phyloP scores from a whole-genome alignment of 164 flowering plant species.

The Chimonanthus praecox region DNA sequence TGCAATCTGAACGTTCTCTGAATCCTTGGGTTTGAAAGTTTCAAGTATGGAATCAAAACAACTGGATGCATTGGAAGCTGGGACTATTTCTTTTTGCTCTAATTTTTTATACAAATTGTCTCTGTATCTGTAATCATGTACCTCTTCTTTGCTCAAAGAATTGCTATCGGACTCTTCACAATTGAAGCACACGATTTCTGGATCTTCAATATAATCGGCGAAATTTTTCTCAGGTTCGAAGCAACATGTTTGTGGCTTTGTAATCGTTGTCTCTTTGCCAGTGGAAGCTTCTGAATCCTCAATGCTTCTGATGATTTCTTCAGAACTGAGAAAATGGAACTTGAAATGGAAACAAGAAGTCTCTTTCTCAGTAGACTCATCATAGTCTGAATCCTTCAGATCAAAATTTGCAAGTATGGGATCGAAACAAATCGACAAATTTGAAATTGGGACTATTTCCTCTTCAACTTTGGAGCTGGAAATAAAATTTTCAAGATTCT shows the following conservation, averaged over 20 bases:
- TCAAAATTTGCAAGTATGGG: conserved; percentile 6
- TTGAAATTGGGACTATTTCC: background rate
- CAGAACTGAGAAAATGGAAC: conserved; percentile 45
- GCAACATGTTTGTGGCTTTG: conserved; percentile 23
- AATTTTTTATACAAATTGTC: conserved; percentile 14
- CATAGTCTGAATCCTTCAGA: conserved; percentile 13
- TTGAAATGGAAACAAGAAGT: conserved; percentile 37
- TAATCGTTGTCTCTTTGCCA: background rate
- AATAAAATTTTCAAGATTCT: too few species aligned
- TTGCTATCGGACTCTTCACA: conserved; percentile 22
- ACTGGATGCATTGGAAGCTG: background rate
- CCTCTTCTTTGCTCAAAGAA: conserved; percentile 10
- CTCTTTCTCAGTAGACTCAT: conserved; percentile 28
- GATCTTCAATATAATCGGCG: conserved; percentile 31
- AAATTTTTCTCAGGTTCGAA: conserved; percentile 24
- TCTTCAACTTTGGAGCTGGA: background rate
- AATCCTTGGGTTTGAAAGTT: conserved; percentile 1
- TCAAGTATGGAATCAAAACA: conserved; percentile 6
- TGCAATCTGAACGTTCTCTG: conserved; percentile 18
- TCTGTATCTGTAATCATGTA: background rate
- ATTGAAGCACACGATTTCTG: conserved; percentile 22
- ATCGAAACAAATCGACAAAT: background rate
- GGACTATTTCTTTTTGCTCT: conserved; percentile 1
- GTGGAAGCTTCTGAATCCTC: conserved; percentile 7
- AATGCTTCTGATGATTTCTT: conserved; percentile 29